phyloP scores from a whole-genome alignment of 2,329 filamentous ascomycete genomes.

The Pseudogymnoascus destructans region DNA sequence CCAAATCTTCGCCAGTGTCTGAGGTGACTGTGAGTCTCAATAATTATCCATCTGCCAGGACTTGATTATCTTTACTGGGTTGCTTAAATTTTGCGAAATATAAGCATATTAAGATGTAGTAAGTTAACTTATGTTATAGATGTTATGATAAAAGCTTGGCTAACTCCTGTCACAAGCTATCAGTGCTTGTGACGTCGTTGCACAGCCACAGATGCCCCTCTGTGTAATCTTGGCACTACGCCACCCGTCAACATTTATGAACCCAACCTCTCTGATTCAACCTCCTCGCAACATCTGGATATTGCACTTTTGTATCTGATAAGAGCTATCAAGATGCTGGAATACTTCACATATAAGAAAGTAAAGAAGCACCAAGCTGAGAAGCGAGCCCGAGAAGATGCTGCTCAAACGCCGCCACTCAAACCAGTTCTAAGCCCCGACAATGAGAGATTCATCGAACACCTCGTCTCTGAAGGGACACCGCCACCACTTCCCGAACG shows the following conservation, averaged over 20 bases:
- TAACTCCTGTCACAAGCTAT: not conserved
- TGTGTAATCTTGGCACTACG: not conserved
- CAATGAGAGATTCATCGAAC: constrained; percentile 45
- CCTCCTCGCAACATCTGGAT: not conserved
- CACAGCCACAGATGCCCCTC: constrained; percentile 3
- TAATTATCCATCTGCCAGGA: not conserved
- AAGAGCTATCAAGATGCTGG: constrained; percentile 36
- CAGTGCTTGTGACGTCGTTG: constrained; percentile 2
- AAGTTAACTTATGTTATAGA: no score
- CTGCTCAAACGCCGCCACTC: not conserved
- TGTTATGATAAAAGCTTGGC: constrained; percentile 1
- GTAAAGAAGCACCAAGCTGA: constrained; percentile 45
- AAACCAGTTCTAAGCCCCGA: constrained; percentile 39
- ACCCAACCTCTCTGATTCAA: not conserved
- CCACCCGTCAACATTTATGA: not conserved
- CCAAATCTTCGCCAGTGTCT: not conserved
- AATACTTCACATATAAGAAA: constrained; percentile 51
- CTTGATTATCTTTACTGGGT: not conserved
- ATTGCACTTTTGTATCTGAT: not conserved
- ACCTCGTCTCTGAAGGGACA: constrained; percentile 37
- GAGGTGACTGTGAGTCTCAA: not conserved
- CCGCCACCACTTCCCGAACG: constrained; percentile 39
- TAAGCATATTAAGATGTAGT: not conserved
- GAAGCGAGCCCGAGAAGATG: constrained; percentile 27
- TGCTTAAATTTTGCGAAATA: not conserved